Evolutionary conservation across 148 eudicot species (phyloP).

Genomic region (Chenopodium suecicum): DNA sequence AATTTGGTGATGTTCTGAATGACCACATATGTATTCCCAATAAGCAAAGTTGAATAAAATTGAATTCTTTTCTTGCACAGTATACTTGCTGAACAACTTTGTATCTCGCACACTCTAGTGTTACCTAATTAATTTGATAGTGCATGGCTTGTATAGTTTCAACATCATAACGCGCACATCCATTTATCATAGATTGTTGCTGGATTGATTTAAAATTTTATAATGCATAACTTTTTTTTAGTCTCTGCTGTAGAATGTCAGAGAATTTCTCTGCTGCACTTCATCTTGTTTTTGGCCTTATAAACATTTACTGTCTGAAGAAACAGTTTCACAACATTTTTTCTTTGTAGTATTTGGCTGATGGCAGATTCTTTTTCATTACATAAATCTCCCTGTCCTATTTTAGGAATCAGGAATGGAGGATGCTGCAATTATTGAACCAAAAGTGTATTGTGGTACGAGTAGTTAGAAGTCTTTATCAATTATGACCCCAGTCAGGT

Average conservation of each 20-base stretch:
- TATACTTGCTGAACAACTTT: background rate
- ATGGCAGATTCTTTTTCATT: background rate
- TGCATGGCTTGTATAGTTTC: background rate
- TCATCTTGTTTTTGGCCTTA: background rate
- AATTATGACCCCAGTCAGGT: background rate
- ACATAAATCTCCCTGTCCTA: background rate
- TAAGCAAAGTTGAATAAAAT: background rate
- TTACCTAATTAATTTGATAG: background rate
- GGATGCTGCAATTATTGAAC: conserved; percentile 5
- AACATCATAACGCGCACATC: background rate
- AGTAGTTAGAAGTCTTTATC: conserved; percentile 11
- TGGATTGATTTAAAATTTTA: background rate
- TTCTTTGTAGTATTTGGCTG: background rate
- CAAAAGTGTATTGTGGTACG: conserved; percentile 3
- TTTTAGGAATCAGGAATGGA: conserved; percentile 2
- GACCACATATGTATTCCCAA: background rate
- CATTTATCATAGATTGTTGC: background rate
- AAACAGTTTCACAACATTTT: background rate
- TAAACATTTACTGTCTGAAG: background rate
- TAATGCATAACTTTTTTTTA: background rate
- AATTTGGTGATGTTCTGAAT: background rate
- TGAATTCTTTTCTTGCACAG: background rate
- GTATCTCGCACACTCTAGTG: background rate
- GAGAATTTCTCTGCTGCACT: background rate
- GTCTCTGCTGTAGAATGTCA: background rate